Base-by-base conservation (phyloP, 164 flowering plant genomes). In the Vitis riparia region DNA sequence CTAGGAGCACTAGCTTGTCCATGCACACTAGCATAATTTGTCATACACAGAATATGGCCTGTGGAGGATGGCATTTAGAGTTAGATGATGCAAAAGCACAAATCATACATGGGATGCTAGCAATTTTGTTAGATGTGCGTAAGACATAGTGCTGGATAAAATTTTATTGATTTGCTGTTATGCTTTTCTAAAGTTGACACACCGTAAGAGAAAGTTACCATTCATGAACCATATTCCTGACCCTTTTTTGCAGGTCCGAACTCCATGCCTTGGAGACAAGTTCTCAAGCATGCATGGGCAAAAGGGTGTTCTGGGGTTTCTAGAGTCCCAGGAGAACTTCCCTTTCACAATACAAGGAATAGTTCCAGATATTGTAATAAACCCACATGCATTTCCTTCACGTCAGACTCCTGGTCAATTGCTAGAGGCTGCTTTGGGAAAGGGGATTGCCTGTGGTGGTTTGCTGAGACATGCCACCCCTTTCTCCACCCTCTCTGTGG, bases 251-350 rank as follows among this genome's bases (percentile, higher is more conserved):
- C 88, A 95, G 99, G 90, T 93, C 62, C 90, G 98, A 13, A 78
- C 90, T 23, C 98, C 99, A 29, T 85, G 84, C 69, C 91, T 95
- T 60, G 99, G 99, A 58, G 99, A 95, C 80, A 95, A 95, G 68
- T 95, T 95, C 71, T 93, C 99, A 11, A 91, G 97, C 75, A 95
- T 95, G 99, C 99, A 95, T 74, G 99, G 98, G 59, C 99, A 95
- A 55, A 93, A 93, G 71, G 99, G 99, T 73, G 99, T 91, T 16
- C 71, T 93, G 30, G 98, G 98, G 9, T 87, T 77, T 70, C 70
- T 93, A 70, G 97, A 95, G 73, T 81, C 94, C 11, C 98, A 93
- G 59, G 99, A 95, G 77, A 91, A 93, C 66, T 90, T 95, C 56
- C 97, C 97, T 62, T 95, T 93, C 77, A 95, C 98, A 0, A 76